phyloP scores from a whole-genome alignment of 1,139 yeast species.

The Sugiyamaella japonica region DNA sequence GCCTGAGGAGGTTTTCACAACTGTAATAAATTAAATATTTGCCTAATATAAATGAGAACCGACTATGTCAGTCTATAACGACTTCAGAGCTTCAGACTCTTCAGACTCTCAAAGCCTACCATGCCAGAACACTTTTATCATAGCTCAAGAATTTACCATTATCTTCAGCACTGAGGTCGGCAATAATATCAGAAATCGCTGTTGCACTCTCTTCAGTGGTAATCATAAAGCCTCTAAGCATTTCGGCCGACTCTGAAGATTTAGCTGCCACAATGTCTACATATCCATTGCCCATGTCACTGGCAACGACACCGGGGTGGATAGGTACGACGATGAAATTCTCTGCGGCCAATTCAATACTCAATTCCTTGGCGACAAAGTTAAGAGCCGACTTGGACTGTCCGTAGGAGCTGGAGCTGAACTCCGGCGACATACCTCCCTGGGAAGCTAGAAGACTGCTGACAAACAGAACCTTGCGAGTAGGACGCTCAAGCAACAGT shows the following conservation, averaged over 20 bases:
- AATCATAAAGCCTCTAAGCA: neutral
- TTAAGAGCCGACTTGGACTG: conserved; percentile 42
- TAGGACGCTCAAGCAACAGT: conserved; percentile 24
- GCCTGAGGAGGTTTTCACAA: no score
- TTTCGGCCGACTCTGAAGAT: neutral
- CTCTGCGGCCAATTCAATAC: conserved; percentile 34
- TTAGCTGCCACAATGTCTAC: neutral
- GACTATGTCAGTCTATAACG: no score
- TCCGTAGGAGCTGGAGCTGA: conserved; percentile 30
- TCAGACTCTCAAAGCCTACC: no score
- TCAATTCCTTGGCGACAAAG: conserved; percentile 31
- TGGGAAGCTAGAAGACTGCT: neutral
- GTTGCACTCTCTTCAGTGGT: conserved; percentile 3
- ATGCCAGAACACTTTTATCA: conserved; percentile 2
- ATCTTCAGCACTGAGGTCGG: conserved; percentile 8
- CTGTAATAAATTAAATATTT: no score
- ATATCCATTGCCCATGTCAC: conserved; percentile 31
- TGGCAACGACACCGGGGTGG: conserved; percentile 43
- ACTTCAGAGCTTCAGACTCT: no score
- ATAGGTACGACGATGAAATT: conserved; percentile 36
- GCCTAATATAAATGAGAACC: no score
- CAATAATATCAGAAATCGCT: conserved; percentile 3
- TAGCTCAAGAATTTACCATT: conserved; percentile 18
- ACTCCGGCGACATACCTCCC: neutral
- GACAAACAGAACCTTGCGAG: conserved; percentile 37